phyloP scores from a whole-genome alignment of 305 asterid genomes.

The Plantago lanceolata region DNA sequence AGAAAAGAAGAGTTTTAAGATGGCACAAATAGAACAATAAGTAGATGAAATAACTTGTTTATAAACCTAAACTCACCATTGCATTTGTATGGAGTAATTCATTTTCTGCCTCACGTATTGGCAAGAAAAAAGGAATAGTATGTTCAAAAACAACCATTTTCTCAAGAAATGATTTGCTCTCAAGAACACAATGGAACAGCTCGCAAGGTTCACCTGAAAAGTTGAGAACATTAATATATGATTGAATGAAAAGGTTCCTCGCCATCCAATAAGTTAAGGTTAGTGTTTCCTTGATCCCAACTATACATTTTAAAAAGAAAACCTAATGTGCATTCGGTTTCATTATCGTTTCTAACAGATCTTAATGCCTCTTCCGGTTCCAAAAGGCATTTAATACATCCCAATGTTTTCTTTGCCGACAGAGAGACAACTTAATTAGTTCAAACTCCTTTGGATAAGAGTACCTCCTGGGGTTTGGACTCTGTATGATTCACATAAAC shows the following conservation, averaged over 20 bases:
- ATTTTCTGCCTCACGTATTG: slow-evolving; percentile 83
- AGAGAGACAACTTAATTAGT: too few species aligned
- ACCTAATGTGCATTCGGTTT: too few species aligned
- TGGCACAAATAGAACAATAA: slow-evolving; percentile 4
- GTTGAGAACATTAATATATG: slow-evolving; percentile 18
- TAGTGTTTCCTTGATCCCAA: background rate
- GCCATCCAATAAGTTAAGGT: background rate
- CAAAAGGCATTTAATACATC: too few species aligned
- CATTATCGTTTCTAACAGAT: too few species aligned
- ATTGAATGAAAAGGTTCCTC: background rate
- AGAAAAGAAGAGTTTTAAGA: slow-evolving; percentile 17
- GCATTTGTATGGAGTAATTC: slow-evolving; percentile 87
- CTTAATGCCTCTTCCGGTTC: too few species aligned
- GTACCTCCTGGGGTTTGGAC: too few species aligned
- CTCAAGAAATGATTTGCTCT: slow-evolving; percentile 98
- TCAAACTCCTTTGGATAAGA: too few species aligned
- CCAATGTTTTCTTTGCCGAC: too few species aligned
- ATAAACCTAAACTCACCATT: slow-evolving; percentile 55
- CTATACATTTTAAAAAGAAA: too few species aligned
- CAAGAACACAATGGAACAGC: slow-evolving; percentile 92
- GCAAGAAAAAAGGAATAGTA: slow-evolving; percentile 90
- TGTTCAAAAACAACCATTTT: slow-evolving; percentile 93
- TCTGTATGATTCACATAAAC: too few species aligned
- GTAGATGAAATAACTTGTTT: slow-evolving; percentile 21
- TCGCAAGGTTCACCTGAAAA: slow-evolving; percentile 91